phyloP scores from a whole-genome alignment of 2,329 filamentous ascomycete species.

The Sphaceloma murrayae region DNA sequence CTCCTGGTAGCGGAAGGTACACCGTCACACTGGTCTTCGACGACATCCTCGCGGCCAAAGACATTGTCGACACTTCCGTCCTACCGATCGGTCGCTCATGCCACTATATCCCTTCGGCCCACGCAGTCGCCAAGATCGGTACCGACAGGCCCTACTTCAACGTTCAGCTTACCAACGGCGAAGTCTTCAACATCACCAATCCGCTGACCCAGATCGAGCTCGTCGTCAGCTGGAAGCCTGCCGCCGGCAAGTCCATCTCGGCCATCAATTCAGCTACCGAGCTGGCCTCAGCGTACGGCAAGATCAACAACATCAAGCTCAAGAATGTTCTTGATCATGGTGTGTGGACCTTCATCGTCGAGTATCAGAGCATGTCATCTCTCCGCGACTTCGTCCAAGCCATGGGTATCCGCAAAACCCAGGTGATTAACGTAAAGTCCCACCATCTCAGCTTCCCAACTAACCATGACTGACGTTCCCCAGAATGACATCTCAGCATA shows the following conservation, averaged over 20 bases:
- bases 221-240: neutral
- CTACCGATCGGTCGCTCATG: neutral
- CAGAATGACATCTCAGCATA: constrained; percentile 1
- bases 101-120: constrained; percentile 17
- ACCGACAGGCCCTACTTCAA: constrained; percentile 19
- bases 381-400: neutral
- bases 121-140: constrained; percentile 21
- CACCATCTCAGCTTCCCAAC: no score
- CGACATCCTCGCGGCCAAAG: constrained; percentile 27
- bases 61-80: constrained; percentile 18
- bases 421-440: neutral
- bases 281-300: constrained; percentile 2
- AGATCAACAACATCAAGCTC: neutral
- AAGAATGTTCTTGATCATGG: neutral
- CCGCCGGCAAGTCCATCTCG: neutral
- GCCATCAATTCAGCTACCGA: constrained; percentile 10
- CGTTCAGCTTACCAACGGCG: constrained; percentile 26
- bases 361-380: neutral
- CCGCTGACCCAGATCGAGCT: neutral
- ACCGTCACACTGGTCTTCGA: no score
- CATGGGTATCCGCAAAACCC: neutral
- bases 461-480: neutral
- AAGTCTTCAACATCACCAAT: constrained; percentile 18
- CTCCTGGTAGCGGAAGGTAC: no score
- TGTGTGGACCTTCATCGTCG: constrained; percentile 5